phyloP scores from a whole-genome alignment of 202 grass and related monocot species.

The Eragrostis tef region DNA sequence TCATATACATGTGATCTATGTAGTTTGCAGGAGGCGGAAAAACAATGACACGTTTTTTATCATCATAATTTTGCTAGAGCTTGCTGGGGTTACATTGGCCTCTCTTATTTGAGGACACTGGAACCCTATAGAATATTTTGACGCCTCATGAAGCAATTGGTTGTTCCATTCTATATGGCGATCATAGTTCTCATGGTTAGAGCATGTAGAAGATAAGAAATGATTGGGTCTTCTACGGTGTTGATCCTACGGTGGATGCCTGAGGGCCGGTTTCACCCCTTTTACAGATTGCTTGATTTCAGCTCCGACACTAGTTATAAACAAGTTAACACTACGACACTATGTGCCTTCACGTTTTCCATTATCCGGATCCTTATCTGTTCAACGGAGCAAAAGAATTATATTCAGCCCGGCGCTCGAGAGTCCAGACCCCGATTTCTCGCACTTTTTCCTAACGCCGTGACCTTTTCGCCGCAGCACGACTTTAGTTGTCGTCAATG shows the following conservation, averaged over 20 bases:
- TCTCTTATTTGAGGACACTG: too few species aligned
- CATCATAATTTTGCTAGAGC: too few species aligned
- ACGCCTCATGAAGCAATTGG: too few species aligned
- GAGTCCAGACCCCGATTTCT: conserved; percentile 17
- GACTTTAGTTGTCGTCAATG: conserved; percentile 25
- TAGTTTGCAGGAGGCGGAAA: not conserved
- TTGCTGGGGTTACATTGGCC: not conserved
- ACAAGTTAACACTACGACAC: not conserved
- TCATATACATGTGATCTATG: not conserved
- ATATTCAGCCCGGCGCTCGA: not conserved
- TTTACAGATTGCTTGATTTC: conserved; percentile 11
- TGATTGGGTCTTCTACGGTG: too few species aligned
- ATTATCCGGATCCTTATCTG: conserved; percentile 36
- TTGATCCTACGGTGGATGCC: too few species aligned
- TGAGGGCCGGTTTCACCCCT: not conserved
- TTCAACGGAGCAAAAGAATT: not conserved
- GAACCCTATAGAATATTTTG: too few species aligned
- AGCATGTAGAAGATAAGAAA: too few species aligned
- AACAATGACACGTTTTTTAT: too few species aligned
- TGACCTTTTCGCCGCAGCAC: conserved; percentile 29
- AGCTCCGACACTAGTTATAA: conserved; percentile 18
- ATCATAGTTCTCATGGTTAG: too few species aligned
- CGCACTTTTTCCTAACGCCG: conserved; percentile 26
- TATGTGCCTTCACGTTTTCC: conserved; percentile 34
- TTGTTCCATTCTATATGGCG: too few species aligned